These are phyloP conservation scores for Saccharomyces uvarum DNA, from an alignment of 1,139 yeast species.

Conservation along the genomic window DNA sequence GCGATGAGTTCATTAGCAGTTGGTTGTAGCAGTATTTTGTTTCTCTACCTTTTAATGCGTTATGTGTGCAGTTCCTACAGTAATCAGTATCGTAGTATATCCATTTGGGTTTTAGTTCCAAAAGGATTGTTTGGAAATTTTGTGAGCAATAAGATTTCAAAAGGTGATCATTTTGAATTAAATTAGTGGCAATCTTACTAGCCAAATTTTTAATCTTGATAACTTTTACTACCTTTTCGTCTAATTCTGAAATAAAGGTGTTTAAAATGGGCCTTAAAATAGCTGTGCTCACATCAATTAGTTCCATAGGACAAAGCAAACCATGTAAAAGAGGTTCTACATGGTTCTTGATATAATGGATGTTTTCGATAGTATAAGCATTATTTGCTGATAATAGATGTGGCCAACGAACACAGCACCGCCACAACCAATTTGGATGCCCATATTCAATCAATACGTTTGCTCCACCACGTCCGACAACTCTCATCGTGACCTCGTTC, in stretches of 20 bases:
- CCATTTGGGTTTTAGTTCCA: conserved; percentile 33
- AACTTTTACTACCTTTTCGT: conserved; percentile 10
- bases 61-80: conserved; percentile 30
- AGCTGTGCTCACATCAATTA: conserved; percentile 8
- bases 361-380: conserved; percentile 17
- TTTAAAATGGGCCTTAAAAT: conserved; percentile 4
- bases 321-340: conserved; percentile 14
- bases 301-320: conserved; percentile 16
- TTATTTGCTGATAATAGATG: conserved; percentile 18
- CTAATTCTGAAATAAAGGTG: conserved; percentile 7
- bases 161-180: conserved; percentile 21
- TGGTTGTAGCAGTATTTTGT: conserved; percentile 21
- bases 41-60: conserved; percentile 16
- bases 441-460: conserved; percentile 18
- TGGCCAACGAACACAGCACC: conserved; percentile 22
- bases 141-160: conserved; percentile 17
- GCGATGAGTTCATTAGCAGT: conserved; percentile 9
- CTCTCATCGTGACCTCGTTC: conserved; percentile 8
- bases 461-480: conserved; percentile 23
- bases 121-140: conserved; percentile 5
- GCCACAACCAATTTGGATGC: conserved; percentile 13
- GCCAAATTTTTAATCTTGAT: conserved; percentile 19
- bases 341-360: conserved; percentile 11
- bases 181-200: background rate
- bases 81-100: conserved; percentile 14